phyloP scores from a whole-genome alignment of 2,329 filamentous ascomycete species.

The Aspergillus ustus region DNA sequence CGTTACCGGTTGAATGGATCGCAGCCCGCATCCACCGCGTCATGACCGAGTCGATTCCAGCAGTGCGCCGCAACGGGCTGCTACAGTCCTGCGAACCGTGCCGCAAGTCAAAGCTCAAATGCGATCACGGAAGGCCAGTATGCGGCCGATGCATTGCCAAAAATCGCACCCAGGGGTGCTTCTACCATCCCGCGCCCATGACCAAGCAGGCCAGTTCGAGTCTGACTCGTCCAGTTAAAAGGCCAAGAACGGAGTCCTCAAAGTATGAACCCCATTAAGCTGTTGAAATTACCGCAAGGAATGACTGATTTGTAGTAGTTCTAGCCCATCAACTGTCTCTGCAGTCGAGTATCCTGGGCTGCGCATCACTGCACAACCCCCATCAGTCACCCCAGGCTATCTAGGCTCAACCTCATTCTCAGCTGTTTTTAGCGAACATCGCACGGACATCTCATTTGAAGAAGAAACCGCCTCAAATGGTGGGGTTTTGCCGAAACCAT shows the following conservation, averaged over 20 bases:
- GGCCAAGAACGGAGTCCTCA: constrained; percentile 26
- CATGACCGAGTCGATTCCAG: constrained; percentile 26
- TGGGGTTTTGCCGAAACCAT: constrained; percentile 20
- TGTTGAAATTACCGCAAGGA: constrained; percentile 4
- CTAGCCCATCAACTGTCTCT: constrained; percentile 27
- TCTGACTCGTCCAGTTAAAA: constrained; percentile 15
- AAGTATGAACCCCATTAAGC: constrained; percentile 20
- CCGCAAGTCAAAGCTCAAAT: constrained; percentile 43
- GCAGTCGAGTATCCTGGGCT: constrained; percentile 24
- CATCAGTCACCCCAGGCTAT: constrained; percentile 37
- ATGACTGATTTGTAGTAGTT: constrained; percentile 21
- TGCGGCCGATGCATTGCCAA: constrained; percentile 39
- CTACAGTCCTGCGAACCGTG: constrained; percentile 45
- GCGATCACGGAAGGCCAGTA: constrained; percentile 40
- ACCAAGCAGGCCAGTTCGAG: constrained; percentile 32
- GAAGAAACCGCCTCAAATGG: constrained; percentile 28
- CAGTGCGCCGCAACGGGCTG: constrained; percentile 42
- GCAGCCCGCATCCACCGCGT: not conserved
- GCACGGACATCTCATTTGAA: constrained; percentile 39
- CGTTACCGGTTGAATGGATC: not conserved
- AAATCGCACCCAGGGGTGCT: constrained; percentile 36
- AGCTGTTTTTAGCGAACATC: constrained; percentile 40
- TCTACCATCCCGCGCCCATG: constrained; percentile 47
- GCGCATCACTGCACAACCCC: constrained; percentile 29
- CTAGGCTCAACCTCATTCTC: constrained; percentile 42